Conservation (phyloP, 441 rosid species). For the Populus hybrid region DNA sequence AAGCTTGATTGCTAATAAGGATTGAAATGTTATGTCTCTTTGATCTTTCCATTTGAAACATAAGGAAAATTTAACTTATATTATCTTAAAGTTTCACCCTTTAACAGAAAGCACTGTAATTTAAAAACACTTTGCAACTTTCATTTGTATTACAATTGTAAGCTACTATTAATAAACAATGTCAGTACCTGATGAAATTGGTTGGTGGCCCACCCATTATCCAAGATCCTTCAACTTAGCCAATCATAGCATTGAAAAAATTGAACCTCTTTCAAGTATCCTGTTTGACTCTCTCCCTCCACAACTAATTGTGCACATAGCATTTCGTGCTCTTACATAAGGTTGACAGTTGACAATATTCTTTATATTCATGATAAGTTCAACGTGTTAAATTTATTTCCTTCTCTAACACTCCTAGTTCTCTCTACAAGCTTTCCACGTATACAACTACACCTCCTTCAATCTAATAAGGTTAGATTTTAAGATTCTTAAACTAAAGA, state of each 20-base stretch:
- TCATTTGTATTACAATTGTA: background rate
- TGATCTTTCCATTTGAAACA: background rate
- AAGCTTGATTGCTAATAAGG: background rate
- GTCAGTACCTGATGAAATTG: background rate
- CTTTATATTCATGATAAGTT: background rate
- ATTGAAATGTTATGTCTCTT: background rate
- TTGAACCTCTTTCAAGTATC: background rate
- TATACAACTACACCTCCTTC: background rate
- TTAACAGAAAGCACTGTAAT: background rate
- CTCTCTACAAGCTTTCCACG: background rate
- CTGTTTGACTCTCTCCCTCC: background rate
- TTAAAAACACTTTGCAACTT: background rate
- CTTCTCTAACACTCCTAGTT: background rate
- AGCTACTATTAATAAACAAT: background rate
- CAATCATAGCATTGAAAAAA: background rate
- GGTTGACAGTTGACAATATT: background rate
- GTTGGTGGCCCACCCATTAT: background rate
- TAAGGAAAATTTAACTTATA: background rate
- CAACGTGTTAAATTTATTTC: background rate
- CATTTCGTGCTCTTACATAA: background rate
- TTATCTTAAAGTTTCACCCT: background rate
- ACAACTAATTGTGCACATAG: background rate
- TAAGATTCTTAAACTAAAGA: too few species aligned
- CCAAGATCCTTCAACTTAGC: background rate
- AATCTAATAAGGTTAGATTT: background rate